Evolutionary conservation across 1,139 yeast species (phyloP).

Genomic region (Pichia sp.): DNA sequence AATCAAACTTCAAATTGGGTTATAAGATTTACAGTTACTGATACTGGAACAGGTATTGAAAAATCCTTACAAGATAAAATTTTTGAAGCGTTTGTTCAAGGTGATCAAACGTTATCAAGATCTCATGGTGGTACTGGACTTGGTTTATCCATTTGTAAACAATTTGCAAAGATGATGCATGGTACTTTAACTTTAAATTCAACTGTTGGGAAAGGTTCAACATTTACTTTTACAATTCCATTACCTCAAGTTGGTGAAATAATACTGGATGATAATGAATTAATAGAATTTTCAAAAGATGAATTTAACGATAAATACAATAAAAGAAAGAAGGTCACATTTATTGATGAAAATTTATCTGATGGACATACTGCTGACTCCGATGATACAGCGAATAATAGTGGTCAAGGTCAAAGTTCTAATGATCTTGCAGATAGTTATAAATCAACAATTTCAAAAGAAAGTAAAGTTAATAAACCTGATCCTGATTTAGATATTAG

Average conservation of each 20-base stretch:
- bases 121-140: conserved; percentile 95
- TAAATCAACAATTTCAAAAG: conserved; percentile 1
- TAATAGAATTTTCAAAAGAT: conserved; percentile 36
- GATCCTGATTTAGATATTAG: not conserved
- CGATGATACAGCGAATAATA: not conserved
- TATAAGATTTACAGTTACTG: conserved; percentile 70
- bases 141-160: conserved; percentile 89
- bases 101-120: conserved; percentile 88
- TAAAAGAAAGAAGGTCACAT: conserved; percentile 38
- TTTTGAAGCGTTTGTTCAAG: conserved; percentile 94
- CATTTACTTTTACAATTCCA: conserved; percentile 75
- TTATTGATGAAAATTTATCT: conserved; percentile 28
- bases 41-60: conserved; percentile 91
- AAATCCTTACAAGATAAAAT: conserved; percentile 73
- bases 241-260: conserved; percentile 65
- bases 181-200: conserved; percentile 73
- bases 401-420: too few relatives aligned
- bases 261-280: conserved; percentile 31
- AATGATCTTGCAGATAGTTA: conserved; percentile 13
- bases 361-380: conserved; percentile 7
- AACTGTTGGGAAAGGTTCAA: conserved; percentile 69
- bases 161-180: conserved; percentile 82
- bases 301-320: conserved; percentile 40
- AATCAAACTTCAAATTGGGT: conserved; percentile 44
- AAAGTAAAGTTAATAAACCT: not conserved